These are phyloP conservation scores for Arthrobotrys entomopaga DNA, from an alignment of 2,329 filamentous ascomycete species.

Conservation along the genomic window DNA sequence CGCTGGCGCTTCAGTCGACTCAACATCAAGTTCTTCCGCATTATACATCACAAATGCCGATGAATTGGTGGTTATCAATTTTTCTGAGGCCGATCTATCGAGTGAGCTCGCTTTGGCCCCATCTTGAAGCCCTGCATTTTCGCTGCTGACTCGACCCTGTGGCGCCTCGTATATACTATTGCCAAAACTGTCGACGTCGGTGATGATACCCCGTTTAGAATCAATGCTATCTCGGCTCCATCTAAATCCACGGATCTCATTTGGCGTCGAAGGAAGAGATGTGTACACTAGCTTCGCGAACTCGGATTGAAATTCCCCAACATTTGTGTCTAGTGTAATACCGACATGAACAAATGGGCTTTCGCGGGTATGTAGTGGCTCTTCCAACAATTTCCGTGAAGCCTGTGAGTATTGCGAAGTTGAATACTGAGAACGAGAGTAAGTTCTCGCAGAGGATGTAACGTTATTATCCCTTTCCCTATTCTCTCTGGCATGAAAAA, in stretches of 20 bases:
- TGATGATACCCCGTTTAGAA: slow-evolving; percentile 1
- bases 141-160: no score
- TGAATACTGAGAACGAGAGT: background rate
- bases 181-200: slow-evolving; percentile 3
- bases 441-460: background rate
- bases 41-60: slow-evolving; percentile 5
- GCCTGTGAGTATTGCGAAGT: slow-evolving; percentile 16
- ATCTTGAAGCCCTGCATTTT: no score
- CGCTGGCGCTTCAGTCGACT: background rate
- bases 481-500: background rate
- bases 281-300: background rate
- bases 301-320: background rate
- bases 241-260: background rate
- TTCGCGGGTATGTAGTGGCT: background rate
- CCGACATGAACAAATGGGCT: background rate
- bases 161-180: slow-evolving; percentile 16
- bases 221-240: slow-evolving; percentile 8
- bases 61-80: background rate
- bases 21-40: background rate
- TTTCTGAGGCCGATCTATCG: background rate
- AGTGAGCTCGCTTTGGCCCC: background rate
- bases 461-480: background rate
- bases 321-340: slow-evolving; percentile 3
- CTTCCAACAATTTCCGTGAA: background rate
- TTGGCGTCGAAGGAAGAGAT: background rate